A percentile compares a stretch with the other conserved stretches of the same genome.
Evolutionary conservation across 805 yeast genomes (phyloP).

Genomic region (Jamesozyma piceae): DNA sequence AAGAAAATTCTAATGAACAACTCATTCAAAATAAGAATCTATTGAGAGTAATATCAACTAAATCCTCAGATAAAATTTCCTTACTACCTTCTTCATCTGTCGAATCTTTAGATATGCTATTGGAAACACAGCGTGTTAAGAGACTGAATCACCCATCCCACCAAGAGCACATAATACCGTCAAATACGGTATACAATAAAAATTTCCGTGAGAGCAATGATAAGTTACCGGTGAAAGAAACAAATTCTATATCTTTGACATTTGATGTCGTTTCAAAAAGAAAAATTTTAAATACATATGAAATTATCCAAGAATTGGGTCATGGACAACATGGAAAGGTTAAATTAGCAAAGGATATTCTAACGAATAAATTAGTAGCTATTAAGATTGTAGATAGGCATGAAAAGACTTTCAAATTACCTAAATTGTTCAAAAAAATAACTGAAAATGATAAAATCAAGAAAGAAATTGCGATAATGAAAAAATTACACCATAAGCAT

Average conservation of each 20-base stretch:
- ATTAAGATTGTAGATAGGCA: slow-evolving; percentile 85
- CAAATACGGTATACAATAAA: neutral
- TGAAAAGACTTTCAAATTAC: slow-evolving; percentile 24
- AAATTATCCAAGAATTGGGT: slow-evolving; percentile 79
- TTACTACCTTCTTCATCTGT: slow-evolving; percentile 18
- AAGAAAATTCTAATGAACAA: neutral
- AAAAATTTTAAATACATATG: slow-evolving; percentile 81
- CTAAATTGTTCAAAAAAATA: slow-evolving; percentile 20
- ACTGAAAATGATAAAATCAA: slow-evolving; percentile 67
- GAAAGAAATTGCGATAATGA: slow-evolving; percentile 88
- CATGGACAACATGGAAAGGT: slow-evolving; percentile 98
- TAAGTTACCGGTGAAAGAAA: slow-evolving; percentile 58
- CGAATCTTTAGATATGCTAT: slow-evolving; percentile 29
- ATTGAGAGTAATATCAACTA: neutral
- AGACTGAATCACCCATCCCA: slow-evolving; percentile 37
- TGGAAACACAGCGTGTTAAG: slow-evolving; percentile 34
- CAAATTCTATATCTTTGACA: slow-evolving; percentile 69
- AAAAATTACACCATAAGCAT: slow-evolving; percentile 85
- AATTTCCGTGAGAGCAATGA: neutral
- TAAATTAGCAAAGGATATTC: slow-evolving; percentile 72
- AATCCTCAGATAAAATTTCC: slow-evolving; percentile 7
- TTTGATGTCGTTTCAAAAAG: slow-evolving; percentile 82
- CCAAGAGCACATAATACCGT: slow-evolving; percentile 22
- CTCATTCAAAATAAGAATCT: neutral
- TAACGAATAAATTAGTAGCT: slow-evolving; percentile 62